Conservation (phyloP, 2,329 filamentous ascomycete genomes). For the Cryphonectria radicalis region DNA sequence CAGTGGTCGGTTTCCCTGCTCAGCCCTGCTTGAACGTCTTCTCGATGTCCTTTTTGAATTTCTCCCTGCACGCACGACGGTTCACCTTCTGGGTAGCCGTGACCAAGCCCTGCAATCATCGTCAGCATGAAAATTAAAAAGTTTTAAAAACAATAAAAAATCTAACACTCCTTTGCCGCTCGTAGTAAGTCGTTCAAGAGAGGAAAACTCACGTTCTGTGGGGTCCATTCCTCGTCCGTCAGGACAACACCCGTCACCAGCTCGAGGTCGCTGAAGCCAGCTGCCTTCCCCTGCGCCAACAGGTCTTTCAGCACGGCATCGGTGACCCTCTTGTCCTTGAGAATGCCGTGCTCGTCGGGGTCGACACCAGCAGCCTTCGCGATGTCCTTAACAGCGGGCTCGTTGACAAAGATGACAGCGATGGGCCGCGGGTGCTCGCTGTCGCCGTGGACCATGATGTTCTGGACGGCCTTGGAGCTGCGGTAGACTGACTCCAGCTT, state of each 20-base stretch:
- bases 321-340: constrained; percentile 68
- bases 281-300: constrained; percentile 65
- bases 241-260: constrained; percentile 77
- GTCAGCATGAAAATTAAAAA: neutral
- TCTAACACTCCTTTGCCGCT: constrained; percentile 19
- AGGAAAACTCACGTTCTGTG: constrained; percentile 72
- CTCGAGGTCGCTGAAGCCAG: constrained; percentile 72
- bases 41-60: constrained; percentile 57
- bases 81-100: constrained; percentile 67
- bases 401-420: constrained; percentile 75
- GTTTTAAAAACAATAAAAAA: too few relatives aligned
- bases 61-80: constrained; percentile 54
- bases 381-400: constrained; percentile 64
- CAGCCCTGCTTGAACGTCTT: constrained; percentile 40
- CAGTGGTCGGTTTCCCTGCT: neutral
- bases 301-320: constrained; percentile 68
- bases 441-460: constrained; percentile 87
- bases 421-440: constrained; percentile 76
- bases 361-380: constrained; percentile 59
- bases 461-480: constrained; percentile 75
- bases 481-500: constrained; percentile 94
- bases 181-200: neutral
- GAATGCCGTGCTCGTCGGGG: constrained; percentile 64
- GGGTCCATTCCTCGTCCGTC: constrained; percentile 86
- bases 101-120: constrained; percentile 55